These are phyloP conservation scores for Cladophialophora exuberans DNA, from an alignment of 2,329 filamentous ascomycete genomes.

Conservation along the genomic window DNA sequence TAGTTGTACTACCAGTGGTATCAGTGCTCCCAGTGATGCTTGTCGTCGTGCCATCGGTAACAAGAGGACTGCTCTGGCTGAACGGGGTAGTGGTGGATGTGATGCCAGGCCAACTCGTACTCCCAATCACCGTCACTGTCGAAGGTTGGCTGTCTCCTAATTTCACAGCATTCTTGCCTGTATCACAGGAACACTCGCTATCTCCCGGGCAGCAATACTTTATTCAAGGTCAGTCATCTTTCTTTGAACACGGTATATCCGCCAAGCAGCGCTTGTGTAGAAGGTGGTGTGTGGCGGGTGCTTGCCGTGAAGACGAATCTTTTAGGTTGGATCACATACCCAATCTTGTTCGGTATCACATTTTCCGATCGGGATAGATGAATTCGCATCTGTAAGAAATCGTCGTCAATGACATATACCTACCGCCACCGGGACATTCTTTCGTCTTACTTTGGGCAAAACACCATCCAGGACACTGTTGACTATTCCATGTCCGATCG, in stretches of 20 bases:
- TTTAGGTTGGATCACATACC: too few relatives aligned
- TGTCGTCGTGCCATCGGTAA: constrained; percentile 9
- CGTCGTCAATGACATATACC: too few relatives aligned
- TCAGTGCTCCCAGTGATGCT: background rate
- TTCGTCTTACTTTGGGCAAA: constrained; percentile 17
- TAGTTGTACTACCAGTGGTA: background rate
- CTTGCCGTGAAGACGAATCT: too few relatives aligned
- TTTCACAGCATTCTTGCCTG: constrained; percentile 18
- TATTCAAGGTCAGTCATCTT: background rate
- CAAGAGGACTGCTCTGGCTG: constrained; percentile 8
- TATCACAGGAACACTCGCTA: constrained; percentile 10
- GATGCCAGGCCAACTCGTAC: constrained; percentile 24
- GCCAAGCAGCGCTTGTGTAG: too few relatives aligned
- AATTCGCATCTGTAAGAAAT: constrained; percentile 8
- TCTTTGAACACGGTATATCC: too few relatives aligned
- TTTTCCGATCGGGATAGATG: constrained; percentile 15
- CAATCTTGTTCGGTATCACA: constrained; percentile 12
- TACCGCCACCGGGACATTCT: background rate
- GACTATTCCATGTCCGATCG: constrained; percentile 21
- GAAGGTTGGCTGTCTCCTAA: constrained; percentile 11
- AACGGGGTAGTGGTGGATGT: constrained; percentile 14
- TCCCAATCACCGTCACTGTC: constrained; percentile 21
- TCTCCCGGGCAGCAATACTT: constrained; percentile 17
- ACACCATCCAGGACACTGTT: constrained; percentile 22
- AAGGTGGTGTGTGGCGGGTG: too few relatives aligned